Evolutionary conservation across 2,329 filamentous ascomycete species (phyloP).

Genomic region (Pochonia chlamydosporia): DNA sequence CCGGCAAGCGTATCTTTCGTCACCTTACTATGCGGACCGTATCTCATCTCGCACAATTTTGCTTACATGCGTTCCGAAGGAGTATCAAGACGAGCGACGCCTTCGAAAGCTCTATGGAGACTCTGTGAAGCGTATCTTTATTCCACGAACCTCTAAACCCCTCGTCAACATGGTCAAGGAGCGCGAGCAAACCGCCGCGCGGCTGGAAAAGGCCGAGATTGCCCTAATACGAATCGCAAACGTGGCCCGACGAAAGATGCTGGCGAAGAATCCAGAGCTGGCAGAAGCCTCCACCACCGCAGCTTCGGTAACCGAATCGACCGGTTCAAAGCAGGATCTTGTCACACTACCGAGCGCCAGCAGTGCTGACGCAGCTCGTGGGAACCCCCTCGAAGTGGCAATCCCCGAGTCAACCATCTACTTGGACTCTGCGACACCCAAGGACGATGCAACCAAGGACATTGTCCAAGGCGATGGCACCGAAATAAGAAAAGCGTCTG

Average conservation of each 20-base stretch:
- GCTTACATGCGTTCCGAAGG: slow-evolving; percentile 75
- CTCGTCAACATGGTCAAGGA: slow-evolving; percentile 77
- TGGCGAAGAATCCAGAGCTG: slow-evolving; percentile 1
- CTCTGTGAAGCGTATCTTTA: slow-evolving; percentile 78
- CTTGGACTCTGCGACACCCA: not conserved
- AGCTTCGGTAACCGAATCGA: slow-evolving; percentile 1
- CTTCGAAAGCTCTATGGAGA: slow-evolving; percentile 77
- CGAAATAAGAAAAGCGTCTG: slow-evolving; percentile 1
- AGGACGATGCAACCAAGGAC: slow-evolving; percentile 1
- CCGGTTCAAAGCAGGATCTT: slow-evolving; percentile 6
- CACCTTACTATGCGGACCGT: slow-evolving; percentile 75
- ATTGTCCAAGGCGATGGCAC: not conserved
- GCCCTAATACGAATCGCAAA: slow-evolving; percentile 78
- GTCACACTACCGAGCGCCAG: slow-evolving; percentile 3
- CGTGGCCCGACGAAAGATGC: slow-evolving; percentile 52
- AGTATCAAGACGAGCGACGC: slow-evolving; percentile 71
- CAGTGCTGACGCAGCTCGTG: not conserved
- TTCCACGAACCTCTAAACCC: slow-evolving; percentile 69
- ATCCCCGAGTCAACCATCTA: slow-evolving; percentile 6
- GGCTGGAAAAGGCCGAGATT: slow-evolving; percentile 81
- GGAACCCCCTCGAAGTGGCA: slow-evolving; percentile 6
- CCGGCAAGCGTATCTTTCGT: slow-evolving; percentile 85
- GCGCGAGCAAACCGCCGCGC: slow-evolving; percentile 72
- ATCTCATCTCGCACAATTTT: slow-evolving; percentile 88
- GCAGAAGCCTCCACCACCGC: not conserved